Base-by-base conservation (phyloP, 768 basidiomycete species). In the Grammothele lineata region DNA sequence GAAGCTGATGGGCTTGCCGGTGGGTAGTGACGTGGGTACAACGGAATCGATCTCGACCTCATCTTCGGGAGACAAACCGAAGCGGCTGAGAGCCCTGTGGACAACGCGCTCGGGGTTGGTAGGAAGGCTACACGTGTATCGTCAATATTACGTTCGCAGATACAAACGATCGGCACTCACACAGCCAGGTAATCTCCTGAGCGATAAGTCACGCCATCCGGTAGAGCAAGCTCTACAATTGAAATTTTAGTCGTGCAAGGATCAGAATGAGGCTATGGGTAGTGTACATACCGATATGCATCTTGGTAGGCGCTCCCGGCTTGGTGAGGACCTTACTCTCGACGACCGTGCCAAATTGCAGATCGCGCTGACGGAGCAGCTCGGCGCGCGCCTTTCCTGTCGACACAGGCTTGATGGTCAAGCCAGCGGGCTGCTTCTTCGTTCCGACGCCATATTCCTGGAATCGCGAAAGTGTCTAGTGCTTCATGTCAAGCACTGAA, bases 101-200 rank as follows among this genome's bases (percentile, higher is more conserved):
- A 74, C 70, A 23, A 67, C 65, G 3, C 61, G 59, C 11, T 57
- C 45, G 2, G 72, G 72, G 47, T 75, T 75, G 21, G 60, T 62
- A 1, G 73, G 72, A 8, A 75, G 50, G 39, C 70, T 72, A 43
- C n/a, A 25, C 5, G 1, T 4, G 37, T 6, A 17, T 25, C n/a
- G n/a, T n/a, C n/a, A n/a, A n/a, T n/a, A n/a, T n/a, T n/a, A n/a
- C n/a, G n/a, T n/a, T n/a, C n/a, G n/a, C n/a, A n/a, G n/a, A n/a
- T n/a, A n/a, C n/a, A n/a, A n/a, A n/a, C n/a, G n/a, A n/a, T n/a
- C n/a, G n/a, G n/a, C n/a, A 57, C 69, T 37, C 40, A 70, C 66
- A 77, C 66, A 0, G 71, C 67, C 3, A 77, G 61, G 54, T 77
- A 77, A 50, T 77, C 75, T 12, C 75, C 75, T 4, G 72, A 63